Conservation (phyloP, 1,284 basidiomycete genomes). For the Ceratobasidium sp. region DNA sequence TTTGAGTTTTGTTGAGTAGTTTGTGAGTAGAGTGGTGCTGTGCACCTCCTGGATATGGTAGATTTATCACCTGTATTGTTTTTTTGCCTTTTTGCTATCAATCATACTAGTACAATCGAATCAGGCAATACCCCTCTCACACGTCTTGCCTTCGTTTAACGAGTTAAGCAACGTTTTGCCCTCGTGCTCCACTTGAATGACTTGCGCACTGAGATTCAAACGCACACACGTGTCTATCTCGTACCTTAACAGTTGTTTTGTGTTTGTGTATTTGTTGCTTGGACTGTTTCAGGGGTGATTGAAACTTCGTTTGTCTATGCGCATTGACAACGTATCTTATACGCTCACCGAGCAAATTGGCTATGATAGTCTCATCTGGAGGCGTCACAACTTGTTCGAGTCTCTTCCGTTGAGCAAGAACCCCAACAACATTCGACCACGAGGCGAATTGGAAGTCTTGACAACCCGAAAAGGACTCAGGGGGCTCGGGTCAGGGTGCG, state of each 20-base stretch:
- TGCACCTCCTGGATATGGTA: neutral
- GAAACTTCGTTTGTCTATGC: no score
- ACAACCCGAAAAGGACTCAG: slow-evolving; percentile 11
- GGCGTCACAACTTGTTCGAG: no score
- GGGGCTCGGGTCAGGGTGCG: slow-evolving; percentile 29
- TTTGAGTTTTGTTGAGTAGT: neutral
- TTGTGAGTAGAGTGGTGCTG: neutral
- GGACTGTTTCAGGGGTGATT: no score
- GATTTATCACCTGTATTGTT: slow-evolving; percentile 15
- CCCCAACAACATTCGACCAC: slow-evolving; percentile 7
- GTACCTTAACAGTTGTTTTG: neutral
- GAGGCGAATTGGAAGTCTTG: slow-evolving; percentile 5
- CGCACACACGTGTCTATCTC: slow-evolving; percentile 13
- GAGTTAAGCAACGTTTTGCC: neutral
- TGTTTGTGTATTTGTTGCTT: no score
- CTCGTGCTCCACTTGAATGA: neutral
- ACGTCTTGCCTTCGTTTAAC: slow-evolving; percentile 2
- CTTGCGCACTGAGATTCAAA: slow-evolving; percentile 6
- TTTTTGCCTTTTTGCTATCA: neutral
- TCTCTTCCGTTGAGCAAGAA: neutral
- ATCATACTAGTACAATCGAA: neutral
- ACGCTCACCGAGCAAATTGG: no score
- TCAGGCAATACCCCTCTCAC: neutral
- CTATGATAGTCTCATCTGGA: no score
- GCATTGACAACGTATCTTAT: no score